Evolutionary conservation across 176 grass and related monocot genomes (phyloP).

Genomic region (Bonia amplexicaulis): DNA sequence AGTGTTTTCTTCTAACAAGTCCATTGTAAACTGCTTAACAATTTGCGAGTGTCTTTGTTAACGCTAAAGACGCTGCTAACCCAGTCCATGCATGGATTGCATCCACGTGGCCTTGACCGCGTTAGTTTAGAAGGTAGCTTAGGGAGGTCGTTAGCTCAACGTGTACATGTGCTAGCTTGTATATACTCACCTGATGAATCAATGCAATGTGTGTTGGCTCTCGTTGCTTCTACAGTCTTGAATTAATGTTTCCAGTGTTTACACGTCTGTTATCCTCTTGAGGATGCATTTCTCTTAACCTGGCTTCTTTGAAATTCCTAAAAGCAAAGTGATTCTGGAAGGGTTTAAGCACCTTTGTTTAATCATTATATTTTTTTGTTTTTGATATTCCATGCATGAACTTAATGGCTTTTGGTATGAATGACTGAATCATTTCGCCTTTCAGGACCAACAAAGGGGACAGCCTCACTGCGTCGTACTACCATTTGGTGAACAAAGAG

Average conservation of each 20-base stretch:
- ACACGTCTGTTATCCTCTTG: not conserved
- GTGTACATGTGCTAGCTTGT: no score
- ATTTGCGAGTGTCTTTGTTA: not conserved
- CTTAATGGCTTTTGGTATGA: not conserved
- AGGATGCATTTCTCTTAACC: not conserved
- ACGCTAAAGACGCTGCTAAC: no score
- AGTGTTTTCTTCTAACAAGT: constrained; percentile 24
- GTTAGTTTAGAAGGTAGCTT: no score
- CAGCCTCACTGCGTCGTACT: constrained; percentile 41
- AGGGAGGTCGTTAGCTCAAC: no score
- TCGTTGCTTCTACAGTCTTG: not conserved
- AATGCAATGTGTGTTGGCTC: no score
- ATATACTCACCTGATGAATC: no score
- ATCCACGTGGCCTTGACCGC: no score
- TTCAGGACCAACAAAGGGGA: constrained; percentile 71
- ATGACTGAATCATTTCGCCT: not conserved
- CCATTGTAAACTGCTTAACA: not conserved
- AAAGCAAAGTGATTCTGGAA: not conserved
- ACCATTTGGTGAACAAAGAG: constrained; percentile 32
- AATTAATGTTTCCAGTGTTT: not conserved
- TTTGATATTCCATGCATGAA: no score
- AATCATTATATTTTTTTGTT: not conserved
- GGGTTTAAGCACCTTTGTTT: not conserved
- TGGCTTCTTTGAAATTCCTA: not conserved
- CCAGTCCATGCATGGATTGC: no score